phyloP scores from a whole-genome alignment of 148 eudicot genomes.

The Suaeda aralocaspica region DNA sequence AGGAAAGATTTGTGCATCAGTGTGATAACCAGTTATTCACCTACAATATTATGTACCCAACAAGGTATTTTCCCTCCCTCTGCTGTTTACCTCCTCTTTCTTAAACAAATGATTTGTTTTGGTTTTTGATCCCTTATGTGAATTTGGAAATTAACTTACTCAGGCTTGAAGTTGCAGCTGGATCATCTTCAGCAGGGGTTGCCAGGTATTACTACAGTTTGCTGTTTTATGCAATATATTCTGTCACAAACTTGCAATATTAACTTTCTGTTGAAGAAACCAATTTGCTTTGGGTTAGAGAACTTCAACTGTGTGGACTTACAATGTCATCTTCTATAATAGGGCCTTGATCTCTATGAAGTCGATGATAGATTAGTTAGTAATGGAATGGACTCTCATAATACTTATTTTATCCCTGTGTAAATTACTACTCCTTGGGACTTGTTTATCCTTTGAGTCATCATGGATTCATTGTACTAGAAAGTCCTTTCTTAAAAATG shows the following conservation, averaged over 20 bases:
- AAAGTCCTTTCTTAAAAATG: neutral
- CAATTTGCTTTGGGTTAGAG: neutral
- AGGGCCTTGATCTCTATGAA: neutral
- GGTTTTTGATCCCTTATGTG: neutral
- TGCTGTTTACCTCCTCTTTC: neutral
- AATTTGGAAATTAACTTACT: neutral
- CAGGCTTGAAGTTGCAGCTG: constrained; percentile 84
- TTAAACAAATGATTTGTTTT: neutral
- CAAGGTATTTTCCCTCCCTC: constrained; percentile 46
- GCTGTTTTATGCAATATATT: neutral
- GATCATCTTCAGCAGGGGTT: constrained; percentile 88
- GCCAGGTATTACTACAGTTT: constrained; percentile 55
- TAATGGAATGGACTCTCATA: neutral
- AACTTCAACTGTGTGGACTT: neutral
- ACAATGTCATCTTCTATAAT: neutral
- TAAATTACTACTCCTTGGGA: too few species aligned
- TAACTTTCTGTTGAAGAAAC: neutral
- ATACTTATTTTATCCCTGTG: neutral
- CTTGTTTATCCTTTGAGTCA: neutral
- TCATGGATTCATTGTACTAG: neutral
- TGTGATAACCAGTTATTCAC: constrained; percentile 88
- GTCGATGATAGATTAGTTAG: neutral
- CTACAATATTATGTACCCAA: constrained; percentile 85
- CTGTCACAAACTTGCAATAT: neutral
- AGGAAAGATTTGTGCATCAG: constrained; percentile 88